Base-by-base conservation (phyloP, 768 basidiomycete genomes). In the Vararia minispora region DNA sequence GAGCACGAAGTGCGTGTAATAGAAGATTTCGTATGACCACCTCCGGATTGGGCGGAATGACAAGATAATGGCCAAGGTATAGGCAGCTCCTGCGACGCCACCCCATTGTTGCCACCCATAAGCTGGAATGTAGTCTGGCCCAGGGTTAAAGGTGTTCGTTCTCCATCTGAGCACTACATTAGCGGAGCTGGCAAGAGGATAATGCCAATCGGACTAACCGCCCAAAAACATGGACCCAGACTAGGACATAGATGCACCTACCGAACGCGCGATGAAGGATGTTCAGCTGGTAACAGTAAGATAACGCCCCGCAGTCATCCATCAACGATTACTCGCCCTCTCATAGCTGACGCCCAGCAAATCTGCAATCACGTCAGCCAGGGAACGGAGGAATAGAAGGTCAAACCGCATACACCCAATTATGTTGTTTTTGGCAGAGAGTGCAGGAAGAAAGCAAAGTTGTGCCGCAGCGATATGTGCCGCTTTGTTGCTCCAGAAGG, bases 341-440 rank as follows among this genome's bases (percentile, higher is more conserved):
- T 63, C 62, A 34, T 62, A 59, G 3, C 52, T 45, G 20, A 63
- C 52, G 5, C 62, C 62, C 3, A 59, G 61, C 21, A 62, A 39
- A 39, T 49, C 56, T 59, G 25, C 4, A 7, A 20, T 20, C 11
- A n/a, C 25, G 10, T 29, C 14, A n/a, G n/a, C n/a, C n/a, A n/a
- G n/a, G n/a, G n/a, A n/a, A n/a, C n/a, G n/a, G n/a, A 21, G n/a
- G 26, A 4, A 20, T 18, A 20, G n/a, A 28, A 20, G n/a, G n/a
- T 22, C 7, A 32, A 16, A 17, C 18, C 2, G 34, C 55, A 28
- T 25, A 59, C 57, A 54, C 7, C 57, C 59, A 28, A 62, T 53
- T 27, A 58, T 28, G 35, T 62, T 60, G 45, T 62, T 62, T 49
- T 62, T 62, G 22, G 53, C 51, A 8, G 57, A 57, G 5, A 62